Conservation (phyloP, 2,329 filamentous ascomycete species). For the Fusarium heterosporum region DNA sequence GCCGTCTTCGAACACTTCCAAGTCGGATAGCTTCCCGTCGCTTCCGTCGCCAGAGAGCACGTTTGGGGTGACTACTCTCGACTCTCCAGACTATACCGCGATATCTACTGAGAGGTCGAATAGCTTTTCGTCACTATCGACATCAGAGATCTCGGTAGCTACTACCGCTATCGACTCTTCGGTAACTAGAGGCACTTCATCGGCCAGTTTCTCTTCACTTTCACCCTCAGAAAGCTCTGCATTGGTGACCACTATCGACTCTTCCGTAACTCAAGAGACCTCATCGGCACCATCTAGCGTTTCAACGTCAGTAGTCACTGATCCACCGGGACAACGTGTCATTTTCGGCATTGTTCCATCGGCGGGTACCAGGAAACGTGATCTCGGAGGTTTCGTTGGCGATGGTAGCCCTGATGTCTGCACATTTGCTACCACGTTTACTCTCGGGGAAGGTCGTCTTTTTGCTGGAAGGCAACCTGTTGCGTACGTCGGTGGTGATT, state of each 20-base stretch:
- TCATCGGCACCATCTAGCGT: background rate
- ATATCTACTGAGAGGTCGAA: no score
- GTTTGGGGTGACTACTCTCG: no score
- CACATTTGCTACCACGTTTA: background rate
- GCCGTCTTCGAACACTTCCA: background rate
- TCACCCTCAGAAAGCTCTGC: no score
- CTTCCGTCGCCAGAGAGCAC: background rate
- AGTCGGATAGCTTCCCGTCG: background rate
- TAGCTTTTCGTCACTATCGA: no score
- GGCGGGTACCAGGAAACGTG: background rate
- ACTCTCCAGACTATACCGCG: no score
- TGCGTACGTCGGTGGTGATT: background rate
- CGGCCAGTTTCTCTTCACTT: no score
- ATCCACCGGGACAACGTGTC: background rate
- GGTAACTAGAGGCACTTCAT: no score
- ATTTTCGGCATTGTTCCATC: slow-evolving; percentile 2
- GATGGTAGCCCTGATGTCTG: background rate
- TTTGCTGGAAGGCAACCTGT: background rate
- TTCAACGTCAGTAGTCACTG: background rate
- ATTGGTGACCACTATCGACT: background rate
- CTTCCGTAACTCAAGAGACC: background rate
- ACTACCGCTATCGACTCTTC: no score
- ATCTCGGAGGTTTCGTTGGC: slow-evolving; percentile 2
- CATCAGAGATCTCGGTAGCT: no score
- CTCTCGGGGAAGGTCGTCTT: background rate